Evolutionary conservation across 1,139 yeast genomes (phyloP).

Genomic region (Lodderomyces orthopsilosis): DNA sequence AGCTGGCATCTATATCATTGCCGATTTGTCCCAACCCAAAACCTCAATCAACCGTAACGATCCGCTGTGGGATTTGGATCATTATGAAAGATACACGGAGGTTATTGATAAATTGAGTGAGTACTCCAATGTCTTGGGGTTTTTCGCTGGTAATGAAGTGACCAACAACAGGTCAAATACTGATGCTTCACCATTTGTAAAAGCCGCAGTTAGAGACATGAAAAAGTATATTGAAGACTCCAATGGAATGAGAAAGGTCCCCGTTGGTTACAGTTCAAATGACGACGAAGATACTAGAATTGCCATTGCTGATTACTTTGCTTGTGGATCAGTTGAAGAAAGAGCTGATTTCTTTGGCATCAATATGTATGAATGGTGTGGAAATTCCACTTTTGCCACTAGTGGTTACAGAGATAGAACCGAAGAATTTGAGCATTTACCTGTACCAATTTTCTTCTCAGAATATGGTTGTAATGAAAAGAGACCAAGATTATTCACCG

Average conservation of each 20-base stretch:
- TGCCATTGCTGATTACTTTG: conserved; percentile 77
- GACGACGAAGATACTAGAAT: conserved; percentile 71
- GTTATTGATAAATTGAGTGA: conserved; percentile 80
- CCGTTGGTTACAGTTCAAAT: conserved; percentile 93
- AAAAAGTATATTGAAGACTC: conserved; percentile 67
- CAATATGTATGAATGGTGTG: conserved; percentile 93
- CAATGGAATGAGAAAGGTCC: conserved; percentile 69
- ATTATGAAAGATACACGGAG: conserved; percentile 70
- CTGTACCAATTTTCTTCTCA: conserved; percentile 81
- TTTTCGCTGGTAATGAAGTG: conserved; percentile 91
- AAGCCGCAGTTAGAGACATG: conserved; percentile 91
- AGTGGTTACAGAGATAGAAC: conserved; percentile 72
- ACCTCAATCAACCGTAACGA: conserved; percentile 70
- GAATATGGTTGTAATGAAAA: conserved; percentile 78
- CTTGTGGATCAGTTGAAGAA: conserved; percentile 64
- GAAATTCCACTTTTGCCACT: conserved; percentile 59
- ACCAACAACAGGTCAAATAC: conserved; percentile 54
- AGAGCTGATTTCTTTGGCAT: conserved; percentile 89
- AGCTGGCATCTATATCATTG: conserved; percentile 84
- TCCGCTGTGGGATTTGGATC: conserved; percentile 69
- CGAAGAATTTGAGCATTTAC: conserved; percentile 56
- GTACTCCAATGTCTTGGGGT: conserved; percentile 85
- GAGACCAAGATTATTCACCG: conserved; percentile 63
- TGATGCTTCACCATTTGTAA: conserved; percentile 71
- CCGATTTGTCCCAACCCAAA: conserved; percentile 86